phyloP scores from a whole-genome alignment of 2,329 filamentous ascomycete genomes.

The Ophiostoma australiae region DNA sequence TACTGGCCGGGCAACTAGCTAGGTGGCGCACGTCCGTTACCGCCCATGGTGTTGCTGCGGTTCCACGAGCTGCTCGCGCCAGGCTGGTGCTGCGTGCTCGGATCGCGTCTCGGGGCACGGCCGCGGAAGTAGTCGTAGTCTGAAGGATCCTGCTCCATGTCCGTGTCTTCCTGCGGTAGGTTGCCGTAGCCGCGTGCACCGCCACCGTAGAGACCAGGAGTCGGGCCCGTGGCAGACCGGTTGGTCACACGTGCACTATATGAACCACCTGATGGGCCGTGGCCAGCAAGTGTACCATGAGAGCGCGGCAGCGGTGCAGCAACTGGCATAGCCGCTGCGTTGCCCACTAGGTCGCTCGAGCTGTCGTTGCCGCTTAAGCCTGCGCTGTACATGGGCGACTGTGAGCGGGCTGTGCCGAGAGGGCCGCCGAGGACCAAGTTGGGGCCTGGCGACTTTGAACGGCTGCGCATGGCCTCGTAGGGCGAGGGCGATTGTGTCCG shows the following conservation, averaged over 20 bases:
- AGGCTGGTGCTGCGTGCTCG: slow-evolving; percentile 17
- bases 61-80: slow-evolving; percentile 19
- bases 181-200: slow-evolving; percentile 57
- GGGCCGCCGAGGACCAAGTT: slow-evolving; percentile 28
- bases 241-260: not conserved
- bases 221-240: slow-evolving; percentile 27
- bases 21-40: slow-evolving; percentile 20
- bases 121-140: slow-evolving; percentile 56
- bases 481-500: slow-evolving; percentile 25
- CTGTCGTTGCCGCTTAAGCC: slow-evolving; percentile 46
- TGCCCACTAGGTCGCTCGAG: slow-evolving; percentile 47
- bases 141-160: slow-evolving; percentile 40
- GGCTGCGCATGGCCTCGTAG: slow-evolving; percentile 17
- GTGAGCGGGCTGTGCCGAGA: slow-evolving; percentile 35
- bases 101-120: slow-evolving; percentile 27
- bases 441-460: slow-evolving; percentile 27
- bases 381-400: slow-evolving; percentile 45
- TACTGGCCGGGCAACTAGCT: slow-evolving; percentile 26
- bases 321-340: slow-evolving; percentile 50
- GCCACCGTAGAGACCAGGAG: slow-evolving; percentile 51
- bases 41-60: slow-evolving; percentile 21
- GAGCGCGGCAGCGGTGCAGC: slow-evolving; percentile 25
- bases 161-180: slow-evolving; percentile 50
- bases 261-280: not conserved
- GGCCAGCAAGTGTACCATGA: not conserved